Conservation (phyloP, 2,329 filamentous ascomycete genomes). For the Alternaria sp. region DNA sequence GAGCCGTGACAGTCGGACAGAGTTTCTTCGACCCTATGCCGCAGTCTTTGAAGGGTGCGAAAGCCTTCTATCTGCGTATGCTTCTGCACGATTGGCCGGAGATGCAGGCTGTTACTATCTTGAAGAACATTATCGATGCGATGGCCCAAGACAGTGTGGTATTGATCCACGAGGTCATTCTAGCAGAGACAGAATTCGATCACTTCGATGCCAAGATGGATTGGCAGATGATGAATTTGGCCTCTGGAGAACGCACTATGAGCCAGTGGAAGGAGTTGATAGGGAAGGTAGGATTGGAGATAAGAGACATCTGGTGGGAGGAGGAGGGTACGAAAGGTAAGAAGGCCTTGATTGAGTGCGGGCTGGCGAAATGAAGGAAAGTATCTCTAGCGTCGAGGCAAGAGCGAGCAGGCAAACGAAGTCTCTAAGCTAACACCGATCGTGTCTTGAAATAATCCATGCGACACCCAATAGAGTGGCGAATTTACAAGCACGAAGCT, state of each 20-base stretch:
- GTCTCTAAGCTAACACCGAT: neutral
- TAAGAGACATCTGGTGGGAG: slow-evolving; percentile 47
- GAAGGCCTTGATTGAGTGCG: slow-evolving; percentile 4
- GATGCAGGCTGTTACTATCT: slow-evolving; percentile 40
- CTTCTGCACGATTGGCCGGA: slow-evolving; percentile 57
- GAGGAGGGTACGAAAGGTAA: slow-evolving; percentile 10
- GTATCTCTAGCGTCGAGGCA: neutral
- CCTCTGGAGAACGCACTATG: slow-evolving; percentile 52
- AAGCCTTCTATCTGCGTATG: slow-evolving; percentile 41
- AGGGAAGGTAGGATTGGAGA: slow-evolving; percentile 45
- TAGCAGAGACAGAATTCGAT: slow-evolving; percentile 47
- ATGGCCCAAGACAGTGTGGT: slow-evolving; percentile 50
- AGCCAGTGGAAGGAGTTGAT: slow-evolving; percentile 50
- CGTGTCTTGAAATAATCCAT: rapidly evolving
- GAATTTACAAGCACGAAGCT: neutral
- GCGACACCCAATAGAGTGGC: neutral
- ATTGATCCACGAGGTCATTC: slow-evolving; percentile 55
- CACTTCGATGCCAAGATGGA: slow-evolving; percentile 49
- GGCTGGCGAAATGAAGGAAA: neutral
- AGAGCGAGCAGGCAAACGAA: neutral
- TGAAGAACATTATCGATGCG: slow-evolving; percentile 31
- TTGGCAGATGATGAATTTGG: slow-evolving; percentile 55
- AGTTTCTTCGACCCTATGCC: slow-evolving; percentile 32
- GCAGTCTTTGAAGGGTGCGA: slow-evolving; percentile 23
- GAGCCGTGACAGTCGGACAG: slow-evolving; percentile 18